These are phyloP conservation scores for Chaetomiaceae sp. DNA, from an alignment of 2,329 filamentous ascomycete genomes.

Conservation along the genomic window DNA sequence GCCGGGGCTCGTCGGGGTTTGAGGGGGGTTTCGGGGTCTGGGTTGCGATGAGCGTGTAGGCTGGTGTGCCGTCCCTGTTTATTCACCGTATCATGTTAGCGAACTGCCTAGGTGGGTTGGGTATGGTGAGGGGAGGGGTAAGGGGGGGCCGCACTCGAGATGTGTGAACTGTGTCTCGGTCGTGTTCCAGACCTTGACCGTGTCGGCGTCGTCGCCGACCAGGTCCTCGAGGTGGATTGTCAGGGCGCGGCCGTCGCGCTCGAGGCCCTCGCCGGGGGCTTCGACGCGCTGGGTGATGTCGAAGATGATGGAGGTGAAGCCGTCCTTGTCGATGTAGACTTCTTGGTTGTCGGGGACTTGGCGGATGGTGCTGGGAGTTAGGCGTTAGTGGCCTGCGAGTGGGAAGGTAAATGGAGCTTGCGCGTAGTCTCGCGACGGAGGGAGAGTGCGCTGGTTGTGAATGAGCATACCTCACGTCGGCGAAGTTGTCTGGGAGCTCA, in stretches of 20 bases:
- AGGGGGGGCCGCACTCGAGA: slow-evolving; percentile 43
- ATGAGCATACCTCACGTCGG: slow-evolving; percentile 63
- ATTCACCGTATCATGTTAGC: not conserved
- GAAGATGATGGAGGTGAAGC: slow-evolving; percentile 82
- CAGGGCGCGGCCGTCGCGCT: slow-evolving; percentile 65
- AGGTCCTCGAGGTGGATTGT: slow-evolving; percentile 66
- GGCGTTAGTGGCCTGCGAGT: not conserved
- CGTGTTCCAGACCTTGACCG: slow-evolving; percentile 62
- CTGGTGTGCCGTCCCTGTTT: slow-evolving; percentile 48
- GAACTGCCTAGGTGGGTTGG: not conserved
- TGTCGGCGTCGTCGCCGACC: slow-evolving; percentile 59
- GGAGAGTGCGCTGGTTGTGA: not conserved
- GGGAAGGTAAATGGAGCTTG: not conserved
- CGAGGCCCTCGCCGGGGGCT: slow-evolving; percentile 44
- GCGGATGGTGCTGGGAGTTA: slow-evolving; percentile 57
- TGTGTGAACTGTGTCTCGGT: slow-evolving; percentile 56
- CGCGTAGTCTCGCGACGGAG: not conserved
- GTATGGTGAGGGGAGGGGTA: not conserved
- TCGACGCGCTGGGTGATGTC: slow-evolving; percentile 83
- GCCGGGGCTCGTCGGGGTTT: slow-evolving; percentile 28
- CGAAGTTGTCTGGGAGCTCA: slow-evolving; percentile 64
- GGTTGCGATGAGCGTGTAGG: slow-evolving; percentile 67
- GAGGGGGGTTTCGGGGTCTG: slow-evolving; percentile 43
- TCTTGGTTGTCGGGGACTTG: slow-evolving; percentile 86
- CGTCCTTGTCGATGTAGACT: slow-evolving; percentile 79